Evolutionary conservation across 345 rosid genomes (phyloP), one percentile per base, ranked within the genome.

Genomic region (Hibiscus tridactylites): DNA sequence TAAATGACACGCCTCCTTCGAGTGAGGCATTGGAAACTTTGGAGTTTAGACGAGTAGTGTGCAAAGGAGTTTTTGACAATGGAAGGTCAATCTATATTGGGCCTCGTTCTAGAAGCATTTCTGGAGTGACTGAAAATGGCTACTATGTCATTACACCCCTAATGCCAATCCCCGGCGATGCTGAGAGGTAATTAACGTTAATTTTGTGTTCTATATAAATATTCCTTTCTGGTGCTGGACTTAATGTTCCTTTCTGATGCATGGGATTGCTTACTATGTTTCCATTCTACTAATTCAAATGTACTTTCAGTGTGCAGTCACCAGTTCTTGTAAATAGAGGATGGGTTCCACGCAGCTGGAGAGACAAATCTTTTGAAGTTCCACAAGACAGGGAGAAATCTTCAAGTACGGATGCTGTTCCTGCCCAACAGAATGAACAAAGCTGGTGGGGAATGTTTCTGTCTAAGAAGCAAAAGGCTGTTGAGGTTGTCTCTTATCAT

Each of bases 321-420:
- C 91, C 98, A 37, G 80, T 95, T 82, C 86, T 95, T 71, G 97
- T 92, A 65, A 92, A 92, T 76, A 90, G 97, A 71, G 99, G 99
- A 78, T 95, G 99, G 99, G 94, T 92, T 26, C 99, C 97, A 35
- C 91, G 96, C 16, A 86, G 87, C 78, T 90, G 99, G 99, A 90
- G 87, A 78, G 96, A 95, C 46, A 86, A 84, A 67, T 77, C 87
- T 56, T 47, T 70, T n/a, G 80, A 81, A 81, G 75, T 76, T 63
- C 62, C 75, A 42, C 82, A 73, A 42, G 79, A 86, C 50, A 26
- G 49, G 29, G 80, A 80, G 37, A 83, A 81, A 68, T 78, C 76
- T 58, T 71, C 80, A 56, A 76, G 62, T 72, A 47, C 2, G 54
- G 71, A 73, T 52, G 31, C 70, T 17, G 54, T 78, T 44, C 56